Evolutionary conservation across 257 asterid species (phyloP).

Genomic region (Solanum etuberosum): DNA sequence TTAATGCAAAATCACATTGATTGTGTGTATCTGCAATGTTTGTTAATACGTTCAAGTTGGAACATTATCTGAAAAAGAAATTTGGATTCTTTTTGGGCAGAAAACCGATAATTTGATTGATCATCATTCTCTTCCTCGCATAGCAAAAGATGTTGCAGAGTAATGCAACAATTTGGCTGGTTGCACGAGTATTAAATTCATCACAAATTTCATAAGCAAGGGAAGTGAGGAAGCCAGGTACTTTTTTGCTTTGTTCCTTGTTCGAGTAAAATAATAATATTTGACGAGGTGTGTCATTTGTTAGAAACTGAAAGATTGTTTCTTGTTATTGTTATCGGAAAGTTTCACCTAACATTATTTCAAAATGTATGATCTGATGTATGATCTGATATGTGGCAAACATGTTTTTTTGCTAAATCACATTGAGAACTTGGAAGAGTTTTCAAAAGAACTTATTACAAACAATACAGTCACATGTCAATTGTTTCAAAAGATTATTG

Average conservation of each 20-base stretch:
- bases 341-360: not conserved
- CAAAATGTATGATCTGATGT: too few species aligned
- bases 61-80: not conserved
- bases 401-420: not conserved
- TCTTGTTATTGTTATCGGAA: not conserved
- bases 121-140: not conserved
- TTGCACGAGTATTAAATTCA: not conserved
- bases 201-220: not conserved
- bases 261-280: not conserved
- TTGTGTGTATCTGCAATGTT: fast-evolving
- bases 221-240: not conserved
- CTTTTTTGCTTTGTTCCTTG: not conserved
- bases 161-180: not conserved
- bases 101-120: not conserved
- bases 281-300: fast-evolving
- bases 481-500: not conserved
- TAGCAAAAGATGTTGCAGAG: not conserved
- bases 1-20: not conserved
- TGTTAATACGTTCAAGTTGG: not conserved
- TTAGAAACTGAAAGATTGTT: not conserved
- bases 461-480: not conserved
- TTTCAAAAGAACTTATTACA: too few species aligned
- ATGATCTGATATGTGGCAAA: not conserved
- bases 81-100: not conserved
- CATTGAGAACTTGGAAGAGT: not conserved